A percentile compares a stretch with the other conserved stretches of the same genome.
Evolutionary conservation across 495 filamentous ascomycete species (phyloP).

Genomic region (Pyrenopolyporus hunteri): DNA sequence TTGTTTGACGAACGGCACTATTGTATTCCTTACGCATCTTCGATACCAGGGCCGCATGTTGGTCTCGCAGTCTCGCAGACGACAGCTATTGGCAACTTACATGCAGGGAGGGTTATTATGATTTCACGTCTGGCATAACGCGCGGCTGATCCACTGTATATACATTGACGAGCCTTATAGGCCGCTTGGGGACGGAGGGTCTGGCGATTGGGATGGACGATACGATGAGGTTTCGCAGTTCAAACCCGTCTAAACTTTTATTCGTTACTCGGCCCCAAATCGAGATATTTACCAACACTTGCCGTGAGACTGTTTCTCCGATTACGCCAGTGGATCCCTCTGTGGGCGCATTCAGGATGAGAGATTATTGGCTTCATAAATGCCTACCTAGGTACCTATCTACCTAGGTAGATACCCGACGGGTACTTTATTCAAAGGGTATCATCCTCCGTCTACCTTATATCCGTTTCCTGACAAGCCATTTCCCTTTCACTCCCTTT

Average conservation of each 20-base stretch:
- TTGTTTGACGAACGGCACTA: conserved; percentile 9
- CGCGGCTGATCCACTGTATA: conserved; percentile 13
- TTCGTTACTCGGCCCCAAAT: too few relatives aligned
- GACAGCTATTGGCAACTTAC: not conserved
- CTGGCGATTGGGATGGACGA: not conserved
- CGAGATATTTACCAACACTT: too few relatives aligned
- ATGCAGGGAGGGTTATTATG: conserved; percentile 14
- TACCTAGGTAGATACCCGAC: not conserved
- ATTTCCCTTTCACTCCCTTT: too few relatives aligned
- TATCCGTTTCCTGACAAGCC: too few relatives aligned
- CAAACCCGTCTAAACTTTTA: too few relatives aligned
- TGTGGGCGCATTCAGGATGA: too few relatives aligned
- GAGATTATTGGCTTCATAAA: too few relatives aligned
- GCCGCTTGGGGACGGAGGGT: conserved; percentile 3
- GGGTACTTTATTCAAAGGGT: conserved; percentile 9
- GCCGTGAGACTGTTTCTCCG: too few relatives aligned
- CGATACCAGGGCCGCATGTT: conserved; percentile 3
- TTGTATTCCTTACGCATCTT: conserved; percentile 15
- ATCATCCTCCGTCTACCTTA: conserved; percentile 6
- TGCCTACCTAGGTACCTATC: too few relatives aligned
- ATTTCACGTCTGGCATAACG: conserved; percentile 24
- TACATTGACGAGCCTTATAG: conserved; percentile 6
- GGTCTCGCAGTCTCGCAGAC: not conserved
- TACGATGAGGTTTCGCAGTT: conserved; percentile 8
- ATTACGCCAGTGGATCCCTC: too few relatives aligned